Base-by-base conservation (phyloP, 2,329 filamentous ascomycete genomes). In the Cladophialophora chaetospira region DNA sequence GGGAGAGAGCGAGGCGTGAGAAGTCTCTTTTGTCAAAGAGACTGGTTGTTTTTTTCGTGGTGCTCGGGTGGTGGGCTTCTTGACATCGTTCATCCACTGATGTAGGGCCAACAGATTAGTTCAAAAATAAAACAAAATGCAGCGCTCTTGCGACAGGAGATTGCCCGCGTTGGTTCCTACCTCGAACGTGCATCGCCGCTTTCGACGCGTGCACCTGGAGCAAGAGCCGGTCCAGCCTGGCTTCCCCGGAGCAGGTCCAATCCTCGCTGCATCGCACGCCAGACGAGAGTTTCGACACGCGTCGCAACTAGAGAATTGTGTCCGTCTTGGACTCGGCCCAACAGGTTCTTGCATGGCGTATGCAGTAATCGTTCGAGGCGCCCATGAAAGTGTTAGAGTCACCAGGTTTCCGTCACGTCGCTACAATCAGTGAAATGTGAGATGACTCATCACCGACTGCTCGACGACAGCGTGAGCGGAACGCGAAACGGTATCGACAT, bases 121-220 rank as follows among this genome's bases (percentile, higher is more conserved):
- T 21, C 36, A 40, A 19, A n/a, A n/a, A n/a, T 11, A 5, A 11
- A 15, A 15, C 15, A 11, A 10, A 9, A 19, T 19, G 15, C 15
- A 17, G 23, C 15, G 10, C 5, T 15, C 9, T 21, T 21, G 17
- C 2, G 13, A 21, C 11, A 17, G 29, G 6, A 31, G 3, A 15
- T 26, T 19, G 15, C 15, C 9, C 46, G 29, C 13, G 23, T 10
- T 40, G 43, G 31, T 57, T 51, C 57, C 60, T 60, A 55, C 57
- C 49, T 57, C 58, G 55, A 62, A 65, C 26, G 45, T 65, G 23
- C 58, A 66, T 28, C 53, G 53, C 19, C 57, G 64, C 15, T 49
- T 45, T 11, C 59, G 57, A 26, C 62, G 58, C 33, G 42, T 58
- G 63, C 66, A 68, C 51, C 67, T 62, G 53, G 51, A 56, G 29